These are phyloP conservation scores for Pleurotus ostreatus DNA, from an alignment of 768 basidiomycete genomes.

Conservation along the genomic window DNA sequence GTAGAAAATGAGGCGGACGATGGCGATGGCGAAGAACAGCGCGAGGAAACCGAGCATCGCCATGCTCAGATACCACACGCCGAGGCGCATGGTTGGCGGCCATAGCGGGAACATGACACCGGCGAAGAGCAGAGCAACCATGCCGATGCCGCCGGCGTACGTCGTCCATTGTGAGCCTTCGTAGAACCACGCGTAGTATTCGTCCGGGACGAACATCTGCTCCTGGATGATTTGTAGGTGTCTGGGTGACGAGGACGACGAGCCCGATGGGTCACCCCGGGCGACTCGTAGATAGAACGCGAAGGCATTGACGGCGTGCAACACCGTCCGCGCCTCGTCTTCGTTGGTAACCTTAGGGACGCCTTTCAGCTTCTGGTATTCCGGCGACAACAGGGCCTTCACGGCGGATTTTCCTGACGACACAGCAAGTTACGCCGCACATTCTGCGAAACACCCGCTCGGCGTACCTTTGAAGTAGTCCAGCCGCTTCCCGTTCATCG, in stretches of 20 bases:
- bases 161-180: conserved; percentile 93
- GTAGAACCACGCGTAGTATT: conserved; percentile 97
- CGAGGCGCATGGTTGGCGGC: conserved; percentile 89
- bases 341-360: conserved; percentile 72
- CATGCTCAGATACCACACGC: conserved; percentile 94
- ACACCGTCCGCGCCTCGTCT: conserved; percentile 63
- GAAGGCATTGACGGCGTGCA: conserved; percentile 70
- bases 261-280: conserved; percentile 62
- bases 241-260: conserved; percentile 74
- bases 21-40: conserved; percentile 85
- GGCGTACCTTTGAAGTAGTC: conserved; percentile 96
- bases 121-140: conserved; percentile 92
- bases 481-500: conserved; percentile 88
- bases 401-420: conserved; percentile 83
- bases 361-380: conserved; percentile 85
- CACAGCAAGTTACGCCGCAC: neutral
- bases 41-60: conserved; percentile 84
- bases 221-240: conserved; percentile 75
- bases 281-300: conserved; percentile 94
- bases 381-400: conserved; percentile 88
- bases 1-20: conserved; percentile 91
- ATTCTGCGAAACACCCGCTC: neutral
- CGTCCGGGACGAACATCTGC: conserved; percentile 71
- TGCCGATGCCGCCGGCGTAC: conserved; percentile 82
- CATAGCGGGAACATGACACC: conserved; percentile 99